Percentiles rank a stretch among this genome's conserved stretches.
phyloP scores from a whole-genome alignment of 2,329 filamentous ascomycete species.

The Botrytis hyacinthi region DNA sequence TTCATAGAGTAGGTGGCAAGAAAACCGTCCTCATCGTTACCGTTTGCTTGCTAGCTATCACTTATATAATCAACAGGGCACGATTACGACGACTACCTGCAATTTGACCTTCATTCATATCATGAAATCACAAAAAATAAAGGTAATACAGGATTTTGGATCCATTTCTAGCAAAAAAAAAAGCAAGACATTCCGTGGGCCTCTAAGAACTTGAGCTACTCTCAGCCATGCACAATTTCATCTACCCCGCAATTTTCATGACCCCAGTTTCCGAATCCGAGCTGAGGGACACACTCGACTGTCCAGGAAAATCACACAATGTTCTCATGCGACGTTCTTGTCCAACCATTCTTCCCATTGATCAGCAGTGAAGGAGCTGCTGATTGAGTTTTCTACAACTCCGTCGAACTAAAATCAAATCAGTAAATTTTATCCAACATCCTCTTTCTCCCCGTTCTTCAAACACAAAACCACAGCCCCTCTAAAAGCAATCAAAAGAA shows the following conservation, averaged over 20 bases:
- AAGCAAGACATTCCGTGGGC: not conserved
- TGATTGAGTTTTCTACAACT: constrained; percentile 74
- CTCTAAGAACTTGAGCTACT: not conserved
- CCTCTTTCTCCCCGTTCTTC: not conserved
- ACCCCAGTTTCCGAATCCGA: no score
- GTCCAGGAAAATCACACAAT: not conserved
- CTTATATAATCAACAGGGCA: not conserved
- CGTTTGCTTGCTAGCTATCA: not conserved
- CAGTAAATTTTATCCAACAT: not conserved
- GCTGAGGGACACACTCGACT: not conserved
- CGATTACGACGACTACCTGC: not conserved
- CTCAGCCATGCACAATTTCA: not conserved
- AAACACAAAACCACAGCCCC: not conserved
- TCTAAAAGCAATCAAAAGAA: no score
- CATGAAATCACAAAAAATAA: not conserved
- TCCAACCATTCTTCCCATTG: constrained; percentile 68
- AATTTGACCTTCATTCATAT: not conserved
- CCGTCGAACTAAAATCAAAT: constrained; percentile 61
- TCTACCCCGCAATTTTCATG: not conserved
- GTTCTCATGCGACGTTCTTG: constrained; percentile 5
- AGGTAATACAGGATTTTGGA: not conserved
- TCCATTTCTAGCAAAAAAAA: not conserved
- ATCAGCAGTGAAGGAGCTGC: constrained; percentile 71
- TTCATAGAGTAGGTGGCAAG: not conserved
- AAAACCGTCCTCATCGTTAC: not conserved